Evolutionary conservation across 768 basidiomycete species (phyloP), one percentile per base, ranked within the genome.

Genomic region (Tricholoma saponaceum): DNA sequence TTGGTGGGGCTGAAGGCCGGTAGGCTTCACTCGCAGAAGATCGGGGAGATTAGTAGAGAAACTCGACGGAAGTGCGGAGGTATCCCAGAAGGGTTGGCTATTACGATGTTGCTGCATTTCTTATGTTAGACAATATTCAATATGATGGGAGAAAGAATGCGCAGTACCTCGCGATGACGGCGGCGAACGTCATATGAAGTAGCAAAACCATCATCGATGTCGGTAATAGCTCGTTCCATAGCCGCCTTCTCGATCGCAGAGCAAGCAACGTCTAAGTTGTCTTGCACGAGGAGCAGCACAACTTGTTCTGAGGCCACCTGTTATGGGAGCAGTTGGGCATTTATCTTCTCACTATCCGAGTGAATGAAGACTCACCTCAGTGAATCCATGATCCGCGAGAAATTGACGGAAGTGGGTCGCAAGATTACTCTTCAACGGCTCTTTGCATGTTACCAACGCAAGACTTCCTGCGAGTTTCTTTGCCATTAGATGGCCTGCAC

Each of bases 391-490:
- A 46, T 96, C 93, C 25, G 78, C 76, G 54, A 99, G 72, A 62
- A 87, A 83, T 46, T 86, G 84, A n/a, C 95, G 87, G 30, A 98
- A 79, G 66, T 96, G 94, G 54, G 83, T 87, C 16, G 89, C 86
- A 65, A 98, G 85, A 70, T 97, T 95, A 69, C 89, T 90, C 67
- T 94, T 88, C 57, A 99, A 73, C 1, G 96, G 95, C 66, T 99
- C 97, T 70, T 98, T 98, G 80, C 96, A 98, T 16, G 97, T 98
- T 14, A 99, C 97, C 54, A 98, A 76, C 23, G 97, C 97, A 50
- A 99, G 83, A 64, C 92, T 95, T 39, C 96, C 95, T 14, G 97
- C 97, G 52, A 99, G 83, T 69, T 94, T 96, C 72, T 94, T 93
- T 1, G 95, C 95, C 95, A 98, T 98, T 33, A 94, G 71, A 70